A percentile compares a stretch with the other conserved stretches of the same genome.
These are phyloP conservation scores for Cyclanthera cordifolia DNA, from an alignment of 306 rosid genomes.

Conservation along the genomic window DNA sequence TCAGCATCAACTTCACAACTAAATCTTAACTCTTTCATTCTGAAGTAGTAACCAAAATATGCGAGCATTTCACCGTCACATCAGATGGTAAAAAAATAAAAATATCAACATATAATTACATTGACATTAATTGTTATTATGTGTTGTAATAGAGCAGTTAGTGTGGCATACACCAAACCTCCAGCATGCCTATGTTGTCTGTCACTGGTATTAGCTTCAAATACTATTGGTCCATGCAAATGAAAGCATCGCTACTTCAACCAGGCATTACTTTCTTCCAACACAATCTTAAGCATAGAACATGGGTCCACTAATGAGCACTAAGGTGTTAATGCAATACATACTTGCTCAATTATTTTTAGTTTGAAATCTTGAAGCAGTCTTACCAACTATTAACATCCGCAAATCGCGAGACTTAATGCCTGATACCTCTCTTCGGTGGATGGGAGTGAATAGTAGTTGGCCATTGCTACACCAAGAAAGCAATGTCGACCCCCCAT, in stretches of 20 bases:
- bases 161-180: constrained; percentile 28
- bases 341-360: constrained; percentile 58
- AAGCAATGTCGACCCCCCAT: constrained; percentile 96
- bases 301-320: constrained; percentile 46
- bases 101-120: not conserved
- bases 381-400: constrained; percentile 99
- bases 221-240: constrained; percentile 15
- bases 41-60: not conserved
- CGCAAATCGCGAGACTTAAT: constrained; percentile 64
- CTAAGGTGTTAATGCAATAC: constrained; percentile 58
- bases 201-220: constrained; percentile 18
- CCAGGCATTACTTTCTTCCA: constrained; percentile 39
- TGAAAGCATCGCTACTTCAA: constrained; percentile 9
- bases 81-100: not conserved
- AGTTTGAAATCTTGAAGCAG: constrained; percentile 83
- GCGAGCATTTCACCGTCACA: constrained; percentile 10
- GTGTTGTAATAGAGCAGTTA: constrained; percentile 9
- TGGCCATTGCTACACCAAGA: constrained; percentile 94
- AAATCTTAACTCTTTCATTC: constrained; percentile 7
- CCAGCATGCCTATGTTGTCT: constrained; percentile 5
- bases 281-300: constrained; percentile 49
- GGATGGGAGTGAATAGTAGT: constrained; percentile 66
- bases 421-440: constrained; percentile 92
- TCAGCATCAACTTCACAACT: not conserved
- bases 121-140: not conserved